Percentiles rank a stretch among this genome's conserved stretches.
phyloP scores from a whole-genome alignment of 78 protist species.

The Dictyostelium discoideum region DNA sequence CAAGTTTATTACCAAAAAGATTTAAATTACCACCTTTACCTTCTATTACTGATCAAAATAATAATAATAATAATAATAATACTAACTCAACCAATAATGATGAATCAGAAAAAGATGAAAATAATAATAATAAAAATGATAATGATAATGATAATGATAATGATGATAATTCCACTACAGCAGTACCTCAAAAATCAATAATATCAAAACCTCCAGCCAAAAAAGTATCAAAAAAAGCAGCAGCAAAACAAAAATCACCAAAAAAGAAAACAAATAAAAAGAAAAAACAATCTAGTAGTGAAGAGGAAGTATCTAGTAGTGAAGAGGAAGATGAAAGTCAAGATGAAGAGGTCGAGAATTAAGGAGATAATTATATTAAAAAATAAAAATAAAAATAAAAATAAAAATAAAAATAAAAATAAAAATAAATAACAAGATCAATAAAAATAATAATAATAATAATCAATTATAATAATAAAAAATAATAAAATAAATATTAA shows the following conservation, averaged over 20 bases:
- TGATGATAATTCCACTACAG: background rate
- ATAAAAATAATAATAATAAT: background rate
- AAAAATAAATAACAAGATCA: background rate
- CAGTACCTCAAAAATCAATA: background rate
- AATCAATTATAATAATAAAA: background rate
- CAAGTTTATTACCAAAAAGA: background rate
- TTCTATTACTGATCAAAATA: background rate
- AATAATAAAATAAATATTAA: too few species aligned
- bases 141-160: background rate
- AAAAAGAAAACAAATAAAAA: background rate
- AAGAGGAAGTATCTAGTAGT: background rate
- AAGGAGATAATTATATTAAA: background rate
- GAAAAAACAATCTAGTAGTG: background rate
- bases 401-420: background rate
- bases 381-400: background rate
- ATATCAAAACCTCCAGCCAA: background rate
- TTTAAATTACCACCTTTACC: conserved; percentile 35
- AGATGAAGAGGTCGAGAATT: background rate
- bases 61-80: background rate
- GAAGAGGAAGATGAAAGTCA: conserved; percentile 9
- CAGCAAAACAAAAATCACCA: background rate
- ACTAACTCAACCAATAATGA: background rate
- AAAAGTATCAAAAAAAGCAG: background rate
- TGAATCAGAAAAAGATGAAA: background rate
- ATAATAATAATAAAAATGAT: background rate